Evolutionary conservation across 495 filamentous ascomycete species (phyloP).

Genomic region (Hyphodiscus hymeniophilus): DNA sequence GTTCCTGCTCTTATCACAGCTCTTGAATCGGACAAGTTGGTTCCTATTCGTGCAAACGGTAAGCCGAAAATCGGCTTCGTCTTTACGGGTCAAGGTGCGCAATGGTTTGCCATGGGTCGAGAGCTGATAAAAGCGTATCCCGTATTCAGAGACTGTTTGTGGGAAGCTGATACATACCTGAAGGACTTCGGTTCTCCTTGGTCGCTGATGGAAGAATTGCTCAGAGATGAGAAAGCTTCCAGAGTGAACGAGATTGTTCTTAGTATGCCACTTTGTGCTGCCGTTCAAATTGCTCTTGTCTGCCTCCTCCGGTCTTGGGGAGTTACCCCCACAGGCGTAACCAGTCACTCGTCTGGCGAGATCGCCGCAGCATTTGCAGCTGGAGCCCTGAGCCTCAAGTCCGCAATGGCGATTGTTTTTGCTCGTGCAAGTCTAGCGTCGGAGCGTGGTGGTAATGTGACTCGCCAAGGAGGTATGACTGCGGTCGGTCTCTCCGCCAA

Average conservation of each 20-base stretch:
- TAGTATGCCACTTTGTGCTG: slow-evolving; percentile 41
- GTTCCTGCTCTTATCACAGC: too few relatives aligned
- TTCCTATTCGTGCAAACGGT: background rate
- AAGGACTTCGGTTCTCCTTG: slow-evolving; percentile 1
- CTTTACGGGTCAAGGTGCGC: slow-evolving; percentile 23
- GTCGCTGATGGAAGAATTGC: slow-evolving; percentile 25
- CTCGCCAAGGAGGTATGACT: slow-evolving; percentile 31
- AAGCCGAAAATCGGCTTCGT: slow-evolving; percentile 14
- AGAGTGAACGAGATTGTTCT: slow-evolving; percentile 35
- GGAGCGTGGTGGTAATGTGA: background rate
- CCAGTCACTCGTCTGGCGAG: slow-evolving; percentile 59
- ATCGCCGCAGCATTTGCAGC: slow-evolving; percentile 49
- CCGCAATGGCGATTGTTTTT: slow-evolving; percentile 44
- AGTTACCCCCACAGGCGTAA: slow-evolving; percentile 43
- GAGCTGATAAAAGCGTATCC: slow-evolving; percentile 37
- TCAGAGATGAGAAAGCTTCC: slow-evolving; percentile 19
- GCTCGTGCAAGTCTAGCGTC: slow-evolving; percentile 25
- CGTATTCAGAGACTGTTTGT: slow-evolving; percentile 8
- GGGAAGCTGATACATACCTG: background rate
- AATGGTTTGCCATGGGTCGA: slow-evolving; percentile 53
- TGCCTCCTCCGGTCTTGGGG: slow-evolving; percentile 46
- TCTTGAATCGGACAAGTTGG: slow-evolving; percentile 14
- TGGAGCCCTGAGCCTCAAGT: slow-evolving; percentile 39
- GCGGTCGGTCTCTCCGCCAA: slow-evolving; percentile 30
- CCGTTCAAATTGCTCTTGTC: slow-evolving; percentile 44